phyloP scores from a whole-genome alignment of 2,329 filamentous ascomycete genomes.

The Penicillium sp. region DNA sequence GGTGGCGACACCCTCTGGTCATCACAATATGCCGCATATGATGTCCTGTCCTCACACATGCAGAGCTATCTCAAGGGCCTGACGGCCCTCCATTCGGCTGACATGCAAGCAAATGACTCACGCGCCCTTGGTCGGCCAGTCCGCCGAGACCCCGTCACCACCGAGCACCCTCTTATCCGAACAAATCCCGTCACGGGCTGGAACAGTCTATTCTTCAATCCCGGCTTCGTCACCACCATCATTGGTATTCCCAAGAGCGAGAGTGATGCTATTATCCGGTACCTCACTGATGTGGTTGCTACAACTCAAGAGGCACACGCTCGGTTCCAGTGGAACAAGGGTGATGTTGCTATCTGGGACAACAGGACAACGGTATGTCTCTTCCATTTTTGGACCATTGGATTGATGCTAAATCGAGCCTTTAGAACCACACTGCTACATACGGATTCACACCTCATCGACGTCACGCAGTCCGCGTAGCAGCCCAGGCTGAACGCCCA shows the following conservation, averaged over 20 bases:
- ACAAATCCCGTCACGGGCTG: constrained; percentile 63
- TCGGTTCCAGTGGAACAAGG: constrained; percentile 63
- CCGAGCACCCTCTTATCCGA: constrained; percentile 58
- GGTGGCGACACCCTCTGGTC: constrained; percentile 60
- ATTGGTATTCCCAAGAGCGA: constrained; percentile 60
- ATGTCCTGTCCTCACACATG: constrained; percentile 55
- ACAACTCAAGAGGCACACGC: constrained; percentile 68
- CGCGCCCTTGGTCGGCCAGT: constrained; percentile 52
- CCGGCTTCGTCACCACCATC: constrained; percentile 58
- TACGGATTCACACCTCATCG: constrained; percentile 60
- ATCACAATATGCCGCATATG: constrained; percentile 59
- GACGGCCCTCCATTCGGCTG: constrained; percentile 56
- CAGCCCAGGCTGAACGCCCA: constrained; percentile 49
- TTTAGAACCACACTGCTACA: constrained; percentile 54
- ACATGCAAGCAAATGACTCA: constrained; percentile 54
- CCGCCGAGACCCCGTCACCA: constrained; percentile 54
- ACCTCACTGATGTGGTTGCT: constrained; percentile 56
- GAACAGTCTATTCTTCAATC: constrained; percentile 62
- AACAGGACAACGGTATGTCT: constrained; percentile 56
- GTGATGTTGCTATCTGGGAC: constrained; percentile 69
- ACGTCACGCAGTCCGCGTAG: constrained; percentile 55
- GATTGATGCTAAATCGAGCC: constrained; percentile 3
- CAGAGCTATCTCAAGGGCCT: constrained; percentile 60
- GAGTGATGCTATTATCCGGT: constrained; percentile 52
- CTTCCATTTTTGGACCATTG: neutral